Base-by-base conservation (phyloP, 768 basidiomycete genomes). In the Macrolepiota albuminosa region DNA sequence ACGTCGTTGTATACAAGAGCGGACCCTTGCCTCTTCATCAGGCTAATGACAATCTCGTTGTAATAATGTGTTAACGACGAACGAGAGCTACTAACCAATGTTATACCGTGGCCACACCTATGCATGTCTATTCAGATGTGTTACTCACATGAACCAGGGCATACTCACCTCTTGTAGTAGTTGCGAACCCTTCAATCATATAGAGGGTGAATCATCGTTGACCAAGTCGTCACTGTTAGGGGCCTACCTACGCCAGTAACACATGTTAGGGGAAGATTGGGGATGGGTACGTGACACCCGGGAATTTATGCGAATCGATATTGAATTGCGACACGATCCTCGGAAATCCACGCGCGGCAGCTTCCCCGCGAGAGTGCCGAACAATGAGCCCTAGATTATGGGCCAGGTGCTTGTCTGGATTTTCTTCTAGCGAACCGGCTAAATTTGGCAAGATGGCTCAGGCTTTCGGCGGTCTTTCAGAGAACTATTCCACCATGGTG, bases 181-280 rank as follows among this genome's bases (percentile, higher is more conserved):
- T 85, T 84, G 57, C 78, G 77, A 56, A 86, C 84, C 69, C 84
- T 86, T 69, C 36, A 55, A 31, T 51, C 3, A 18, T 39, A n/a
- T n/a, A 43, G 58, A 53, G 40, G 36, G 64, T 75, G 42, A 75
- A 70, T 63, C 21, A 36, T 47, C 34, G 29, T 66, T 56, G 54
- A 42, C 33, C 34, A 34, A 33, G 36, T 36, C 52, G 18, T 53
- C 21, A 45, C n/a, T 26, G 39, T 54, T 36, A 46, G 48, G 33
- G 34, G 67, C 83, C 74, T 63, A 85, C 84, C 81, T 78, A 67
- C 84, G 79, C 75, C 76, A 84, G 68, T 80, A 82, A 72, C 84
- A 86, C 85, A 86, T 86, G 50, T 43, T 62, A 55, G 58, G 65
- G 61, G 34, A 49, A 58, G 59, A 63, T 51, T 55, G 51, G 58